phyloP scores from a whole-genome alignment of 345 rosid genomes.

The Melaleuca quinquenervia region DNA sequence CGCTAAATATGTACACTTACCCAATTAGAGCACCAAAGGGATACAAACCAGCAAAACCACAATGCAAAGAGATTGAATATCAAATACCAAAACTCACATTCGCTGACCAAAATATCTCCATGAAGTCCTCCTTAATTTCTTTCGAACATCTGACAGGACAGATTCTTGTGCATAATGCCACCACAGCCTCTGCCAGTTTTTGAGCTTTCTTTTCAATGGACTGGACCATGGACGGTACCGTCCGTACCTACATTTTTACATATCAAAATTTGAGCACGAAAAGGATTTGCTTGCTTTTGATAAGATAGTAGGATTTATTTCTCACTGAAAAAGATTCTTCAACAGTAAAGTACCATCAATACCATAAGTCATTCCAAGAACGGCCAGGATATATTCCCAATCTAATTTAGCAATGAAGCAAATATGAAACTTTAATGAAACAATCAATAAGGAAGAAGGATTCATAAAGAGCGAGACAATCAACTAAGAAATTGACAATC shows the following conservation, averaged over 20 bases:
- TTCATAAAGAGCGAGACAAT: background rate
- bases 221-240: constrained; percentile 70
- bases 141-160: constrained; percentile 57
- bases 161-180: constrained; percentile 89
- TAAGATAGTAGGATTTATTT: background rate
- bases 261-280: background rate
- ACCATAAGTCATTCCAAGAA: background rate
- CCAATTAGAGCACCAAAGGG: background rate
- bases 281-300: background rate
- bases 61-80: background rate
- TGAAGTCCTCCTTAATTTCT: constrained; percentile 66
- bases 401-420: background rate
- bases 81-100: constrained; percentile 35
- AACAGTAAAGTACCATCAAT: background rate
- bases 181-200: constrained; percentile 77
- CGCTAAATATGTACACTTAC: background rate
- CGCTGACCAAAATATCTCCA: constrained; percentile 79
- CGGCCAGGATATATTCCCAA: background rate
- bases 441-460: background rate
- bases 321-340: background rate
- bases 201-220: constrained; percentile 42
- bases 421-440: background rate
- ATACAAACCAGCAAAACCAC: background rate
- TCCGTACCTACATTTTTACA: constrained; percentile 53
- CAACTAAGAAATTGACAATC: background rate